phyloP scores from a whole-genome alignment of 1,139 yeast genomes.

The Arxiozyma heterogenica region DNA sequence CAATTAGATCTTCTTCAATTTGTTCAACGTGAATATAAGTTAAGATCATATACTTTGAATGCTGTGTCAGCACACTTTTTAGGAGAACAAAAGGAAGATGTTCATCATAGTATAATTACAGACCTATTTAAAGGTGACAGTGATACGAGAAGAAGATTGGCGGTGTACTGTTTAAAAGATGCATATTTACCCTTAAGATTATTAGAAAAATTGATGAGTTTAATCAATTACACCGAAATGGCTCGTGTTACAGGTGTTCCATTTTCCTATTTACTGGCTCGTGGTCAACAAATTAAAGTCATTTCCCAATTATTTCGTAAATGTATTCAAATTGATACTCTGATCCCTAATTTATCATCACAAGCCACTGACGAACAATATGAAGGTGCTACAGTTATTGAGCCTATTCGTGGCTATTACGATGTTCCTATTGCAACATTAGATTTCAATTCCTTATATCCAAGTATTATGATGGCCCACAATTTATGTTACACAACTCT shows the following conservation, averaged over 20 bases:
- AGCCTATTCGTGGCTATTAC: slow-evolving; percentile 90
- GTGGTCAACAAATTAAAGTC: slow-evolving; percentile 98
- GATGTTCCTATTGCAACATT: slow-evolving; percentile 95
- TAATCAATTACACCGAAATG: slow-evolving; percentile 97
- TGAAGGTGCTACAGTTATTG: slow-evolving; percentile 98
- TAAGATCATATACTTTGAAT: slow-evolving; percentile 88
- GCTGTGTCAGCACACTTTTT: slow-evolving; percentile 92
- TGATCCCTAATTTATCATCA: slow-evolving; percentile 81
- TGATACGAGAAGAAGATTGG: slow-evolving; percentile 88
- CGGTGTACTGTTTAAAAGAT: slow-evolving; percentile 95
- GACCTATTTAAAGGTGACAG: slow-evolving; percentile 86
- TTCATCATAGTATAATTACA: slow-evolving; percentile 92
- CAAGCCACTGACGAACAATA: slow-evolving; percentile 84
- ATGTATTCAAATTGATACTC: slow-evolving; percentile 74
- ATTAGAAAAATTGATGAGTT: slow-evolving; percentile 87
- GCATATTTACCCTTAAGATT: slow-evolving; percentile 85
- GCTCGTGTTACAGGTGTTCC: slow-evolving; percentile 99
- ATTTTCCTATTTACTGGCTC: slow-evolving; percentile 71
- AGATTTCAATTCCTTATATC: slow-evolving; percentile 95
- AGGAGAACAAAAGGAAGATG: slow-evolving; percentile 96
- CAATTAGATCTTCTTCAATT: slow-evolving; percentile 91
- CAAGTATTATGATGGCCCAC: slow-evolving; percentile 99
- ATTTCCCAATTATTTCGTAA: slow-evolving; percentile 90
- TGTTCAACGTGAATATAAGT: slow-evolving; percentile 86
- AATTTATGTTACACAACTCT: slow-evolving; percentile 92